These are phyloP conservation scores for Alternaria tenuissima DNA, from an alignment of 2,329 filamentous ascomycete species.

Conservation along the genomic window DNA sequence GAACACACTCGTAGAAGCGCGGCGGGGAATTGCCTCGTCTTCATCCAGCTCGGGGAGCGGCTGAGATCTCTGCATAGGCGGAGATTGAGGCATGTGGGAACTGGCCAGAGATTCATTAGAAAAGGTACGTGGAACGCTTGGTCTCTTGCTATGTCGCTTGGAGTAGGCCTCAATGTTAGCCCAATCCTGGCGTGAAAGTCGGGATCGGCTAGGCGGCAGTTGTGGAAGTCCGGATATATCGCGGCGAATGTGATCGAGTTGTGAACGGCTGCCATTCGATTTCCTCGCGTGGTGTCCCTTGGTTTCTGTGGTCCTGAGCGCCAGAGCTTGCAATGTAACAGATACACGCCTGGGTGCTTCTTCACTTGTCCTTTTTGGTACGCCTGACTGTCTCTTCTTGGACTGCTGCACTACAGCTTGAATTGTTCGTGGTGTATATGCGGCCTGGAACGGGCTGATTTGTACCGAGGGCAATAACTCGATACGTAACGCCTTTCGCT, in stretches of 20 bases:
- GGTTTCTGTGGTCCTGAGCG: conserved; percentile 25
- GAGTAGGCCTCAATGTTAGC: conserved; percentile 45
- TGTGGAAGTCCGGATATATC: conserved; percentile 44
- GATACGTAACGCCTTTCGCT: conserved; percentile 13
- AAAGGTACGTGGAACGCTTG: conserved; percentile 26
- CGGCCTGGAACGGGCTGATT: conserved; percentile 26
- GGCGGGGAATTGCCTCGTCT: conserved; percentile 45
- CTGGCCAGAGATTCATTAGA: conserved; percentile 24
- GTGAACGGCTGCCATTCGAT: conserved; percentile 24
- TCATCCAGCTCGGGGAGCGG: conserved; percentile 46
- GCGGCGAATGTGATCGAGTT: conserved; percentile 40
- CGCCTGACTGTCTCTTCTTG: conserved; percentile 21
- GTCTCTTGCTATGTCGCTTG: conserved; percentile 34
- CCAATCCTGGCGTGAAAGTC: conserved; percentile 48
- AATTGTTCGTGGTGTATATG: conserved; percentile 23
- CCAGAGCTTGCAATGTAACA: conserved; percentile 31
- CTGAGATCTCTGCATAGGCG: conserved; percentile 34
- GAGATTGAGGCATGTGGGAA: conserved; percentile 27
- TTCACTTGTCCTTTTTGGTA: conserved; percentile 33
- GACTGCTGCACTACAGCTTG: conserved; percentile 20
- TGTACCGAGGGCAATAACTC: conserved; percentile 23
- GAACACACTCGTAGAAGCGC: conserved; percentile 47
- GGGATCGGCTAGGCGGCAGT: conserved; percentile 38
- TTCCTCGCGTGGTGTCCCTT: conserved; percentile 20
- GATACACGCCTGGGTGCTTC: conserved; percentile 38